phyloP scores from a whole-genome alignment of 768 basidiomycete species.

The Pleurotus eryngii region DNA sequence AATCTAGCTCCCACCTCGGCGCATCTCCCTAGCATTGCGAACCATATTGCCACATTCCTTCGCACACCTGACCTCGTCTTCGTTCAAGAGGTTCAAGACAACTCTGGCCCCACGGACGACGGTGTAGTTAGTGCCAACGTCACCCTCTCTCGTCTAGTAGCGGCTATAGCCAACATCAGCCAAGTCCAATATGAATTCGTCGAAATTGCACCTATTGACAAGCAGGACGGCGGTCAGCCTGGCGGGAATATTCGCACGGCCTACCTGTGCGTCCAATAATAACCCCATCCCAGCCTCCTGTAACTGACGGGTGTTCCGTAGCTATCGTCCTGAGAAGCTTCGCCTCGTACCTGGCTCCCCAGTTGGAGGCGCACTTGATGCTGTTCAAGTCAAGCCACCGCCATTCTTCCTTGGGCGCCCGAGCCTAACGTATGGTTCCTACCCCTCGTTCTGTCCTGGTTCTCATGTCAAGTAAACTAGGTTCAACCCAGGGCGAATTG shows the following conservation, averaged over 20 bases:
- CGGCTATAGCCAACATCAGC: conserved; percentile 42
- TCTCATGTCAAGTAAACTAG: conserved; percentile 24
- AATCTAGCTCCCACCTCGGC: conserved; percentile 50
- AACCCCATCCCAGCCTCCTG: neutral
- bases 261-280: conserved; percentile 39
- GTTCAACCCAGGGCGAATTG: conserved; percentile 61
- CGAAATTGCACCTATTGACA: conserved; percentile 49
- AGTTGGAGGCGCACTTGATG: conserved; percentile 45
- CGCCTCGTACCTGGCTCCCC: conserved; percentile 41
- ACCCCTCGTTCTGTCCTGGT: neutral
- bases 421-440: neutral
- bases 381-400: conserved; percentile 33
- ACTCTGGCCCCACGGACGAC: conserved; percentile 48
- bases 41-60: conserved; percentile 48
- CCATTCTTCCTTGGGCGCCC: conserved; percentile 8
- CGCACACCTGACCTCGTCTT: conserved; percentile 56
- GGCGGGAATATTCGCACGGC: conserved; percentile 64
- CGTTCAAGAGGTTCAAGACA: conserved; percentile 64
- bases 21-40: conserved; percentile 46
- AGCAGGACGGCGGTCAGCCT: conserved; percentile 55
- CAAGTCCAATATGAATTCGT: conserved; percentile 45
- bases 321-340: conserved; percentile 50
- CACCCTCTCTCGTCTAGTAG: conserved; percentile 46
- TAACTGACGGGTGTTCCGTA: conserved; percentile 7
- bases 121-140: conserved; percentile 51